Conservation (phyloP, 2,329 filamentous ascomycete genomes). For the Lasiodiplodia sp. region DNA sequence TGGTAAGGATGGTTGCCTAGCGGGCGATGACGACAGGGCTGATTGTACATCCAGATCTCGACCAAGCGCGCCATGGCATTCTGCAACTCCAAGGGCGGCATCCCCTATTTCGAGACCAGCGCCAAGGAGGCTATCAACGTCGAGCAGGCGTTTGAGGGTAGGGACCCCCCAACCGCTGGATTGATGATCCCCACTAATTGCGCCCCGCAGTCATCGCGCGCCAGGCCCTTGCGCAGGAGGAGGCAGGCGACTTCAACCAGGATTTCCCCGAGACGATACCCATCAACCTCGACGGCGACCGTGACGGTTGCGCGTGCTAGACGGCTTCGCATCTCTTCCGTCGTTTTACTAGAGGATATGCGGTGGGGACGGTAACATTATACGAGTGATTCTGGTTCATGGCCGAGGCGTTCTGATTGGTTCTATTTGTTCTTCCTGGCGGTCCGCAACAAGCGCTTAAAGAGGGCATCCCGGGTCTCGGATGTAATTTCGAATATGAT, state of each 20-base stretch:
- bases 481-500: constrained; percentile 20
- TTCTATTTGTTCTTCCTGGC: constrained; percentile 16
- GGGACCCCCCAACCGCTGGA: constrained; percentile 26
- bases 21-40: neutral
- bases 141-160: constrained; percentile 79
- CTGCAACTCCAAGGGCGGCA: constrained; percentile 95
- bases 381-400: constrained; percentile 35
- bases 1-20: constrained; percentile 60
- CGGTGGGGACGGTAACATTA: constrained; percentile 32
- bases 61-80: constrained; percentile 97
- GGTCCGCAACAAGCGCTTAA: constrained; percentile 13
- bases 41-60: constrained; percentile 70
- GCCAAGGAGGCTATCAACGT: constrained; percentile 99
- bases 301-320: constrained; percentile 93
- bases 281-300: constrained; percentile 93
- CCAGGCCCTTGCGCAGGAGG: constrained; percentile 94
- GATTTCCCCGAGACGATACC: constrained; percentile 99
- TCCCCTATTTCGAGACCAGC: constrained; percentile 99
- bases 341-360: constrained; percentile 16
- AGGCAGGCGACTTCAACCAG: constrained; percentile 95
- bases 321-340: neutral
- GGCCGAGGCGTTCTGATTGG: constrained; percentile 29
- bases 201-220: constrained; percentile 80
- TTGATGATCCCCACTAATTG: constrained; percentile 49
- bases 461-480: constrained; percentile 26